phyloP scores from a whole-genome alignment of 2,329 filamentous ascomycete species.

The Cytospora paraplurivora region DNA sequence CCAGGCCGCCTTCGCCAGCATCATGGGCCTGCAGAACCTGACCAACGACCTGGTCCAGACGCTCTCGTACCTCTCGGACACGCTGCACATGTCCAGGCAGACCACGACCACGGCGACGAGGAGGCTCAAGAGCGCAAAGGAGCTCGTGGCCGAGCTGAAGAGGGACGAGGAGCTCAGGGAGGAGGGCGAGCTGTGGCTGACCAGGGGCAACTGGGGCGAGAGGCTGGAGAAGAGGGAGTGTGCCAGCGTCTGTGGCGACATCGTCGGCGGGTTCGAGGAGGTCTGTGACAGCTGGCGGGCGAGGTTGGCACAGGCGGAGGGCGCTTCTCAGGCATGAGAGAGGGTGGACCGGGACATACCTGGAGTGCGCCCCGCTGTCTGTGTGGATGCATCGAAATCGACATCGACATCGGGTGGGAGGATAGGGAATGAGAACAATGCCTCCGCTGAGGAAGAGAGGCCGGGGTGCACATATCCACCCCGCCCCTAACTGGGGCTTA shows the following conservation, averaged over 20 bases:
- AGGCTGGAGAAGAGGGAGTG: conserved; percentile 77
- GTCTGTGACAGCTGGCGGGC: conserved; percentile 84
- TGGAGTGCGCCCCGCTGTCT: not conserved
- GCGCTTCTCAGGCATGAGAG: conserved; percentile 42
- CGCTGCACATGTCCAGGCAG: conserved; percentile 91
- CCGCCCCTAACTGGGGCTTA: conserved; percentile 6
- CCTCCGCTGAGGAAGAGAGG: not conserved
- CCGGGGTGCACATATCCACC: not conserved
- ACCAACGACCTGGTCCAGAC: conserved; percentile 76
- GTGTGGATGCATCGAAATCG: not conserved
- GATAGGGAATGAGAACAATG: not conserved
- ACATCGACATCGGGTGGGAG: too few species aligned
- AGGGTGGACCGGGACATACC: not conserved
- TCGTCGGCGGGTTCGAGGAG: conserved; percentile 90
- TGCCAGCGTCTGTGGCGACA: conserved; percentile 79
- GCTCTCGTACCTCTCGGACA: conserved; percentile 84
- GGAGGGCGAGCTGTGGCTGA: conserved; percentile 80
- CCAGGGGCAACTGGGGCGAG: conserved; percentile 80
- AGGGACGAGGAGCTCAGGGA: conserved; percentile 81
- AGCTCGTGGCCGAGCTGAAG: conserved; percentile 82
- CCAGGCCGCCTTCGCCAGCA: conserved; percentile 64
- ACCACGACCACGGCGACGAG: conserved; percentile 80
- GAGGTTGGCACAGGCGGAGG: conserved; percentile 66
- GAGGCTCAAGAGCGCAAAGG: conserved; percentile 77
- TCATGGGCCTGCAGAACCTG: conserved; percentile 68